Evolutionary conservation across 129 eudicot genomes (phyloP).

Genomic region (Pittosporum tobira): DNA sequence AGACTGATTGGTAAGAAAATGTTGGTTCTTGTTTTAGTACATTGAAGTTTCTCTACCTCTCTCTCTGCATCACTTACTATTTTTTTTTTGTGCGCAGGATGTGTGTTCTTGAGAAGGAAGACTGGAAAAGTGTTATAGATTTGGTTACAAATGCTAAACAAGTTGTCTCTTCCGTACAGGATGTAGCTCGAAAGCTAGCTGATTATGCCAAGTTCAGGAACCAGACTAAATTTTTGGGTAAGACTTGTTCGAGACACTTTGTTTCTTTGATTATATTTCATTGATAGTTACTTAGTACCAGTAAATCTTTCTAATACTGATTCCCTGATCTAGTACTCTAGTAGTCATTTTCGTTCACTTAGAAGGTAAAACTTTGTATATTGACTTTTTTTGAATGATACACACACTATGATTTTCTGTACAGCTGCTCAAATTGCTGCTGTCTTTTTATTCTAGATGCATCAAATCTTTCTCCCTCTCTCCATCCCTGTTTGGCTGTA

Average conservation of each 20-base stretch:
- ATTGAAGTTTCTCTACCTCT: background rate
- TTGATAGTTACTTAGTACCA: background rate
- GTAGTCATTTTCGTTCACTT: background rate
- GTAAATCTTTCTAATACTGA: background rate
- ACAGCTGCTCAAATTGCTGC: background rate
- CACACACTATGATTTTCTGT: background rate
- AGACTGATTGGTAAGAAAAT: constrained; percentile 74
- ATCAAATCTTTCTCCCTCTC: background rate
- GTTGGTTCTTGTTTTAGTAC: background rate
- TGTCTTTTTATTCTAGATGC: background rate
- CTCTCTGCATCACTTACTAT: background rate
- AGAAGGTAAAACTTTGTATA: background rate
- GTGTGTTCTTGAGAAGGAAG: constrained; percentile 67
- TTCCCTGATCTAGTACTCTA: background rate
- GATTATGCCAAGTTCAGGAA: constrained; percentile 61
- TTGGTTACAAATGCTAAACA: constrained; percentile 83
- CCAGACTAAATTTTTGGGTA: constrained; percentile 47
- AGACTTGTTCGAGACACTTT: constrained; percentile 7
- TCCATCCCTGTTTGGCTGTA: background rate
- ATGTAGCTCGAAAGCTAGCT: constrained; percentile 78
- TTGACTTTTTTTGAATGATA: background rate
- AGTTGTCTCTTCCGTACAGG: constrained; percentile 83
- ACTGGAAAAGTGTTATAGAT: constrained; percentile 64
- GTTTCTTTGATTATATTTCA: background rate
- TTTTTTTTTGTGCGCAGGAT: constrained; percentile 36